These are phyloP conservation scores for Erodium moschatum DNA, from an alignment of 441 rosid species.

Conservation along the genomic window DNA sequence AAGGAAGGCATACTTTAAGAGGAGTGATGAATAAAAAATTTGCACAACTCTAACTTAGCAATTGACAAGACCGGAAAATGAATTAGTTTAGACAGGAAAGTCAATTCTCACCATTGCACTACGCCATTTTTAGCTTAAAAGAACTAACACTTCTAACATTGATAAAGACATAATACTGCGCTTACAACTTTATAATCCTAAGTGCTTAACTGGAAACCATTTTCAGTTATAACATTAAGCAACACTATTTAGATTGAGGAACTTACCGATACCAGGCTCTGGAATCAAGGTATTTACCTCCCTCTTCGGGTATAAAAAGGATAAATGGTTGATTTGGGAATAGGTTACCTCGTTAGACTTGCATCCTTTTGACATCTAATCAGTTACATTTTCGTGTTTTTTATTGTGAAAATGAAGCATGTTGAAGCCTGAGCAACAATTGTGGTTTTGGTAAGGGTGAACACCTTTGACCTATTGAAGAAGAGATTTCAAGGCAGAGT, in stretches of 20 bases:
- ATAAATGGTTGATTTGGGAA: background rate
- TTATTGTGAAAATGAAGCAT: background rate
- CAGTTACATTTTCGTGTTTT: background rate
- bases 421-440: background rate
- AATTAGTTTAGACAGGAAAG: background rate
- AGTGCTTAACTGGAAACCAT: no score
- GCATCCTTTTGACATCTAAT: background rate
- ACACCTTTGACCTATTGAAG: background rate
- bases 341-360: background rate
- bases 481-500: background rate
- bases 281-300: no score
- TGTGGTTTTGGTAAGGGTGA: background rate
- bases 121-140: no score
- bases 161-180: no score
- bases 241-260: no score
- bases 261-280: no score
- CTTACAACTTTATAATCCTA: no score
- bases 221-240: no score
- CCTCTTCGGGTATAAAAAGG: background rate
- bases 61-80: background rate
- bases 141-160: no score
- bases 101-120: background rate
- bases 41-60: background rate
- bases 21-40: background rate
- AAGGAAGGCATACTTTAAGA: constrained; percentile 6